A percentile compares a stretch with the other conserved stretches of the same genome.
Conservation (phyloP, 177 flowering plant genomes). For the Tripterygium wilfordii region DNA sequence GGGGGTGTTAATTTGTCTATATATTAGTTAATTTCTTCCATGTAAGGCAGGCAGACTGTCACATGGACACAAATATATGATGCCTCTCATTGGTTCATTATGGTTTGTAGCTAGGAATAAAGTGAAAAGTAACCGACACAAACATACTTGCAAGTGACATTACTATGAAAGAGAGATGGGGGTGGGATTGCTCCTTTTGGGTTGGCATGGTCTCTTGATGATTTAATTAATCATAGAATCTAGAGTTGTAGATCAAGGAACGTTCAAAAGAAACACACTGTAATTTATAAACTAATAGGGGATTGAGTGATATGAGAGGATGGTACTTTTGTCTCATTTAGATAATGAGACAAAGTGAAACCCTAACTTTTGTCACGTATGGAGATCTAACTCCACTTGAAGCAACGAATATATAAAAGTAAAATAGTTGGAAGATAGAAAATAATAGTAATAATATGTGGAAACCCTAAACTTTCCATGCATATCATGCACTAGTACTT, state of each 20-base stretch:
- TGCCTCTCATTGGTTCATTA: constrained; percentile 1
- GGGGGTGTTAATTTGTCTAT: too few relatives aligned
- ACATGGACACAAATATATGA: neutral
- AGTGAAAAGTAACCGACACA: constrained; percentile 50
- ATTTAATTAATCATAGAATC: constrained; percentile 4
- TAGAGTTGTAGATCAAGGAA: neutral
- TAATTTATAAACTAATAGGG: too few relatives aligned
- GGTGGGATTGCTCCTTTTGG: constrained; percentile 11
- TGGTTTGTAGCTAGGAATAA: constrained; percentile 41
- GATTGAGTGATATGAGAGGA: constrained; percentile 19
- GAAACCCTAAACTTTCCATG: constrained; percentile 33
- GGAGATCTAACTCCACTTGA: constrained; percentile 24
- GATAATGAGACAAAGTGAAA: constrained; percentile 25
- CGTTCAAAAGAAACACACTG: neutral
- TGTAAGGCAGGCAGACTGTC: neutral
- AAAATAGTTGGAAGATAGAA: neutral
- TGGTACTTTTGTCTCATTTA: constrained; percentile 46
- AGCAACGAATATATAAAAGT: constrained; percentile 41
- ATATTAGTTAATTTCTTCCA: too few relatives aligned
- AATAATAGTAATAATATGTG: neutral
- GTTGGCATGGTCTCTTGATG: neutral
- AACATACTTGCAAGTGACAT: too few relatives aligned
- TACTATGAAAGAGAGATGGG: constrained; percentile 27
- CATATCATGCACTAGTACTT: constrained; percentile 34
- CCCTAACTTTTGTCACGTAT: constrained; percentile 15